Evolutionary conservation across 805 yeast genomes (phyloP).

Genomic region (Yarrowia deformans): DNA sequence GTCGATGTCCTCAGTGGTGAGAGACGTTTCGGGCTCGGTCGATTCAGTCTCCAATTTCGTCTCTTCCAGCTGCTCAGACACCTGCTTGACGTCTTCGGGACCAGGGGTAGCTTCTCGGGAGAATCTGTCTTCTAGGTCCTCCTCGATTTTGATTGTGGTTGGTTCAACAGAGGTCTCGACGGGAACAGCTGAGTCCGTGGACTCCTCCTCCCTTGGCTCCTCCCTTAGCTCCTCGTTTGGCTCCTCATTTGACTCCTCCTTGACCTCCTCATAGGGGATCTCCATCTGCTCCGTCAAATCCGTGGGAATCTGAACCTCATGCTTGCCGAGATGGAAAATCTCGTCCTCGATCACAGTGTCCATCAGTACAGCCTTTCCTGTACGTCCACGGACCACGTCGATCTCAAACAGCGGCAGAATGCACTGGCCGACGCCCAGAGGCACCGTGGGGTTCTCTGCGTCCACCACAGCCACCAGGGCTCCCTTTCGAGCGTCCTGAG

Average conservation of each 20-base stretch:
- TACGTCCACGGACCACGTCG: slow-evolving; percentile 59
- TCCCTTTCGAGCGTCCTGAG: slow-evolving; percentile 58
- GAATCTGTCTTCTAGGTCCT: slow-evolving; percentile 9
- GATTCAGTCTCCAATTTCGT: neutral
- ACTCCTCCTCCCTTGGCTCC: too few relatives aligned
- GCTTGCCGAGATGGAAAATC: slow-evolving; percentile 60
- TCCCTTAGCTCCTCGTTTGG: too few relatives aligned
- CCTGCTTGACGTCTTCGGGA: slow-evolving; percentile 1
- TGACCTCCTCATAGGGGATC: slow-evolving; percentile 40
- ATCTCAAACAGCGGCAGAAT: slow-evolving; percentile 51
- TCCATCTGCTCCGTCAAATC: slow-evolving; percentile 46
- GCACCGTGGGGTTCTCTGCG: slow-evolving; percentile 64
- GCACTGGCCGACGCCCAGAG: slow-evolving; percentile 71
- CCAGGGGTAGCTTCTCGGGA: slow-evolving; percentile 18
- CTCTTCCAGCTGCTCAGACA: neutral
- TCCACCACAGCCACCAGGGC: slow-evolving; percentile 75
- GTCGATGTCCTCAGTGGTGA: slow-evolving; percentile 59
- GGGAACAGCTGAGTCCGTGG: too few relatives aligned
- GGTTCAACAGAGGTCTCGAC: neutral
- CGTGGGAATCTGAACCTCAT: slow-evolving; percentile 56
- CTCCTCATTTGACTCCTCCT: neutral
- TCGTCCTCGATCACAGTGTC: slow-evolving; percentile 74
- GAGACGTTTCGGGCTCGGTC: slow-evolving; percentile 38
- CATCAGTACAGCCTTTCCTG: slow-evolving; percentile 81
- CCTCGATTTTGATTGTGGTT: slow-evolving; percentile 2